Evolutionary conservation across 495 filamentous ascomycete genomes (phyloP).

Genomic region (Lentithecium fluviatile): DNA sequence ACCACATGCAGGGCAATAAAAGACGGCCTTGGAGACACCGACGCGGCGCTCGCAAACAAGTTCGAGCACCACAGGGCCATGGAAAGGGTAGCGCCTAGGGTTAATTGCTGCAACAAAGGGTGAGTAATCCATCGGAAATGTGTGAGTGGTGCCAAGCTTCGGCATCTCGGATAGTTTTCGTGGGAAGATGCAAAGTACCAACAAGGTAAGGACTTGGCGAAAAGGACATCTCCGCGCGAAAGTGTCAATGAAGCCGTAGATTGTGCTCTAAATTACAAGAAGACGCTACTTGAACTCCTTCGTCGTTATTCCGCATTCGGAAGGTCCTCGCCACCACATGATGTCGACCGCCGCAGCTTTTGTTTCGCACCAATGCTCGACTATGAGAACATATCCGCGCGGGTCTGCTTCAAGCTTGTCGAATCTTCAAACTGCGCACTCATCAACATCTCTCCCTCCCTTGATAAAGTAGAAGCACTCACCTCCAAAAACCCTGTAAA

Average conservation of each 20-base stretch:
- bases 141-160: not conserved
- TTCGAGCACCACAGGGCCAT: not conserved
- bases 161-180: constrained; percentile 16
- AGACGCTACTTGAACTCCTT: too few species aligned
- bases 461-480: constrained; percentile 27
- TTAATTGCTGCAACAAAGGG: not conserved
- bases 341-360: not conserved
- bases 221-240: not conserved
- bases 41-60: not conserved
- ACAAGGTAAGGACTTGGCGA: not conserved
- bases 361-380: not conserved
- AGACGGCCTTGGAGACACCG: not conserved
- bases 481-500: constrained; percentile 64
- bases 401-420: constrained; percentile 7
- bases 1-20: too few species aligned
- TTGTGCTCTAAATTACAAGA: too few species aligned
- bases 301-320: too few species aligned
- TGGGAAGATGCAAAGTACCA: too few species aligned
- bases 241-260: too few species aligned
- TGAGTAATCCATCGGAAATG: not conserved
- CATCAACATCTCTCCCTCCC: constrained; percentile 7
- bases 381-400: constrained; percentile 27
- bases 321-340: not conserved
- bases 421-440: constrained; percentile 28
- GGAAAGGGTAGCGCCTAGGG: too few species aligned